These are phyloP conservation scores for Castanopsis chinensis DNA, from an alignment of 306 rosid species.

Conservation along the genomic window DNA sequence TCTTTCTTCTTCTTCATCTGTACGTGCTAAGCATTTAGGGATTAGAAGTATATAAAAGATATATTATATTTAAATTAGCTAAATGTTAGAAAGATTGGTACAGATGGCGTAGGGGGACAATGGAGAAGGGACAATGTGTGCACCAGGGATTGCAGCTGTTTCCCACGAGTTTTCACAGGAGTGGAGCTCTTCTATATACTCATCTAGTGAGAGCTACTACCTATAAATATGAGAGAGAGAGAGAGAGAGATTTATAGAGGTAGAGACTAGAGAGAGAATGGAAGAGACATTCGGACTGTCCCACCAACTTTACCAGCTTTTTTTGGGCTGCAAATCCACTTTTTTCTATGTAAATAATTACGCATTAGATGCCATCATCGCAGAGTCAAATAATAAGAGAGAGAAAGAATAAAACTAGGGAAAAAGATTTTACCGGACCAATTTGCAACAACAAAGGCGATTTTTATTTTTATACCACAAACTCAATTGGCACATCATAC, in stretches of 20 bases:
- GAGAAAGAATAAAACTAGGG: not conserved
- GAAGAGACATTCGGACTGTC: slow-evolving; percentile 97
- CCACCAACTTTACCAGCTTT: slow-evolving; percentile 79
- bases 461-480: not conserved
- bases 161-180: slow-evolving; percentile 37
- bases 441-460: not conserved
- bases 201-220: slow-evolving; percentile 12
- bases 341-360: slow-evolving; percentile 34
- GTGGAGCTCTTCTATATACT: slow-evolving; percentile 16
- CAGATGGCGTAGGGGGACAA: slow-evolving; percentile 19
- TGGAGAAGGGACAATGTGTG: slow-evolving; percentile 39
- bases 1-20: no score
- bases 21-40: no score
- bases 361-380: slow-evolving; percentile 35
- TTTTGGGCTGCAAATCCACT: slow-evolving; percentile 19
- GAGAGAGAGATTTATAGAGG: not conserved
- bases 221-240: slow-evolving; percentile 17
- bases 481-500: no score
- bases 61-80: not conserved
- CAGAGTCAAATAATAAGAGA: slow-evolving; percentile 22
- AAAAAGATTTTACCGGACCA: not conserved
- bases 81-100: not conserved
- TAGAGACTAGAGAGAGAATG: slow-evolving; percentile 27
- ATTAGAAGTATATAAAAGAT: no score
- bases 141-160: slow-evolving; percentile 31